phyloP scores from a whole-genome alignment of 495 filamentous ascomycete species.

The Talaromyces trachyspermus region DNA sequence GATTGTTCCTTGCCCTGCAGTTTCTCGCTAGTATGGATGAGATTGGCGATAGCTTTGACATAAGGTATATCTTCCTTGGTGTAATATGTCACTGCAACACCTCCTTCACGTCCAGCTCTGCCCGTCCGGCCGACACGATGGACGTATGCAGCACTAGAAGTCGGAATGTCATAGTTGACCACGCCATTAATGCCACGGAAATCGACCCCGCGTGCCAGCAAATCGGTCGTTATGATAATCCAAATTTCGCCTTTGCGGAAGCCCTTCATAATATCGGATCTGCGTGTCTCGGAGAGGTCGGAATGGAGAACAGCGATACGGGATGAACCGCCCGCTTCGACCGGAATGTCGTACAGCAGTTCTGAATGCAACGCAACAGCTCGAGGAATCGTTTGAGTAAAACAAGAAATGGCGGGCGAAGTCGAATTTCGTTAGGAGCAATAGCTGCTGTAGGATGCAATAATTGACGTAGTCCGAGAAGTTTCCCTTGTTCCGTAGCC shows the following conservation, averaged over 20 bases:
- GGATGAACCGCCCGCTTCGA: conserved; percentile 74
- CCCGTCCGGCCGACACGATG: conserved; percentile 92
- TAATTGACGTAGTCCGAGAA: conserved; percentile 84
- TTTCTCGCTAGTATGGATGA: conserved; percentile 78
- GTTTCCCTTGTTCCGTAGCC: conserved; percentile 87
- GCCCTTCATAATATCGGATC: conserved; percentile 73
- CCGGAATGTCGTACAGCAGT: conserved; percentile 88
- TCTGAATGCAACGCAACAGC: conserved; percentile 82
- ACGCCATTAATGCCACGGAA: conserved; percentile 88
- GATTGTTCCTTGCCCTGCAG: conserved; percentile 37
- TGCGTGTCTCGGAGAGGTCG: conserved; percentile 66
- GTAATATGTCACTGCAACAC: conserved; percentile 88
- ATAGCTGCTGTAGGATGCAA: conserved; percentile 66
- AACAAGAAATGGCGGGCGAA: conserved; percentile 83
- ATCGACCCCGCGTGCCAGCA: conserved; percentile 84
- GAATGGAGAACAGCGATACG: conserved; percentile 89
- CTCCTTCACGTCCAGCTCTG: conserved; percentile 77
- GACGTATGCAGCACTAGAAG: conserved; percentile 78
- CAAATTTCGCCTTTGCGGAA: conserved; percentile 92
- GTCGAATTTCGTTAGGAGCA: conserved; percentile 45
- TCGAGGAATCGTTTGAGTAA: conserved; percentile 92
- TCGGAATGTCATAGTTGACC: conserved; percentile 94
- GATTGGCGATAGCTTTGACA: conserved; percentile 85
- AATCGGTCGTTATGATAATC: conserved; percentile 91
- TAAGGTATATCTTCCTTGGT: conserved; percentile 90